Evolutionary conservation across 768 basidiomycete species (phyloP).

Genomic region (Calocera cornea): DNA sequence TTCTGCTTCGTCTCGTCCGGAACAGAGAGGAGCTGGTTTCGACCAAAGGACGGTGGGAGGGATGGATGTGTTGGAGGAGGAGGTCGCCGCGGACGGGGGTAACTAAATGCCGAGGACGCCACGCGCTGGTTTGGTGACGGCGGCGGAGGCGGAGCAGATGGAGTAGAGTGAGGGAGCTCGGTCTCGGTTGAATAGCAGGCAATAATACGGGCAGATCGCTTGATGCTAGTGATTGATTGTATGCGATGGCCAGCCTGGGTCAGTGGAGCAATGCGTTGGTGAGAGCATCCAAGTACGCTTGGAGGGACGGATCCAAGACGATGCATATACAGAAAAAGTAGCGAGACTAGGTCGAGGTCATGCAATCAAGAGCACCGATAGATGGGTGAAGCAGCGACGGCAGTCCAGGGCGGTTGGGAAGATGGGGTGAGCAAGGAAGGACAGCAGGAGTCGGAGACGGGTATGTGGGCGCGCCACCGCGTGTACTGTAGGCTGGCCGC

Average conservation of each 20-base stretch:
- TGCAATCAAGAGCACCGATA: too few relatives aligned
- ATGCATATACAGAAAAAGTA: background rate
- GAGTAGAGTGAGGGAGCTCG: background rate
- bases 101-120: background rate
- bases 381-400: too few relatives aligned
- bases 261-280: background rate
- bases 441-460: too few relatives aligned
- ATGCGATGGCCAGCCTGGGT: background rate
- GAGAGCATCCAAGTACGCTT: background rate
- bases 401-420: too few relatives aligned
- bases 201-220: background rate
- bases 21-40: conserved; percentile 69
- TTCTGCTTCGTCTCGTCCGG: conserved; percentile 65
- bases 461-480: too few relatives aligned
- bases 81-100: conserved; percentile 19
- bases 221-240: background rate
- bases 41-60: conserved; percentile 33
- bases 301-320: background rate
- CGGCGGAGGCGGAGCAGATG: conserved; percentile 3
- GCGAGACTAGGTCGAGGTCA: too few relatives aligned
- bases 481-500: too few relatives aligned
- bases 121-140: background rate
- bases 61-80: background rate
- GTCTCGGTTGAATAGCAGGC: background rate
- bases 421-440: too few relatives aligned